These are phyloP conservation scores for Viola pubescens DNA, from an alignment of 441 rosid genomes.

Conservation along the genomic window DNA sequence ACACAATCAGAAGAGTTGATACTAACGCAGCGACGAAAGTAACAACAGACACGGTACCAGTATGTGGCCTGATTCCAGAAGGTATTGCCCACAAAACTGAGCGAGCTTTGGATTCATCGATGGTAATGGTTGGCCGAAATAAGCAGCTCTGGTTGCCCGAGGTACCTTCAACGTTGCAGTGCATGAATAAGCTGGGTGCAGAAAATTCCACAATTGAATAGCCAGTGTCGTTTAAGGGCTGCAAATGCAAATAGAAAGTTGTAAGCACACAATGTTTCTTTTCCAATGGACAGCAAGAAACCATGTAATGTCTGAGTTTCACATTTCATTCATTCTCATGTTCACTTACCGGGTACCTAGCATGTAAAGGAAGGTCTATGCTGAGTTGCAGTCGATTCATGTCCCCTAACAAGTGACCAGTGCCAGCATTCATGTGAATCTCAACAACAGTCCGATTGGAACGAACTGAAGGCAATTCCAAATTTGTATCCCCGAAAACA, in stretches of 20 bases:
- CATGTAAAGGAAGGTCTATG: slow-evolving; percentile 66
- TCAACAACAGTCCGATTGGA: slow-evolving; percentile 72
- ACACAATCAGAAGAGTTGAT: slow-evolving; percentile 17
- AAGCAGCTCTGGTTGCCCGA: slow-evolving; percentile 29
- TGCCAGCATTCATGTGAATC: slow-evolving; percentile 47
- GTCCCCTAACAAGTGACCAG: slow-evolving; percentile 16
- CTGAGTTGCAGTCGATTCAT: slow-evolving; percentile 36
- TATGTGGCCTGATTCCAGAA: slow-evolving; percentile 43
- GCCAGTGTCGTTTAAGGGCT: slow-evolving; percentile 61
- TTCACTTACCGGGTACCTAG: slow-evolving; percentile 65
- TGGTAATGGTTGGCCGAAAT: slow-evolving; percentile 23
- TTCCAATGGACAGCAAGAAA: neutral
- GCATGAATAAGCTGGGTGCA: slow-evolving; percentile 52
- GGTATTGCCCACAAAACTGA: slow-evolving; percentile 61
- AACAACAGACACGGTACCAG: slow-evolving; percentile 15
- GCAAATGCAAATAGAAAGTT: slow-evolving; percentile 11
- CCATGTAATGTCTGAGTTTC: neutral
- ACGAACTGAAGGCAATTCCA: slow-evolving; percentile 69
- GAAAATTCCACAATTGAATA: slow-evolving; percentile 54
- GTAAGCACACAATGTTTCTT: neutral
- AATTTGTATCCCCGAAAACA: slow-evolving; percentile 75
- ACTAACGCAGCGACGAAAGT: slow-evolving; percentile 12
- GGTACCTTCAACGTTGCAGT: slow-evolving; percentile 28
- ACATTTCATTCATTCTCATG: neutral
- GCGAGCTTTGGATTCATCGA: slow-evolving; percentile 13